Evolutionary conservation across 2,329 filamentous ascomycete species (phyloP).

Genomic region (Harringtonia aguacate): DNA sequence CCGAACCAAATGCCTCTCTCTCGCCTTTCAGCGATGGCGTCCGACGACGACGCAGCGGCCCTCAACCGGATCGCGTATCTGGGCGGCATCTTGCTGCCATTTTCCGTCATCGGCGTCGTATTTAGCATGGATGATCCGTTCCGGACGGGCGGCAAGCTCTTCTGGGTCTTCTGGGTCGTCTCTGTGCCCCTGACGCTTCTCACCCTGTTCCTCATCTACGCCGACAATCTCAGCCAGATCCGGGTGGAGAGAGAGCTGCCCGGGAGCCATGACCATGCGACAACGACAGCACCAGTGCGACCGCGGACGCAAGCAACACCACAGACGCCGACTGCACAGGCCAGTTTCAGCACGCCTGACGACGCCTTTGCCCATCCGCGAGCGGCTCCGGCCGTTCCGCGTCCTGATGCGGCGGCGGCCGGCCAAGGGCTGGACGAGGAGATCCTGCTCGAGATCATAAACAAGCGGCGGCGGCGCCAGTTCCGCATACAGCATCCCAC

Average conservation of each 20-base stretch:
- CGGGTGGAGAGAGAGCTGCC: constrained; percentile 33
- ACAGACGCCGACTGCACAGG: background rate
- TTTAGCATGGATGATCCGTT: constrained; percentile 35
- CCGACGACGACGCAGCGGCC: constrained; percentile 15
- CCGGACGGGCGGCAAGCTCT: constrained; percentile 26
- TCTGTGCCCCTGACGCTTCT: constrained; percentile 26
- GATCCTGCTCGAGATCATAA: constrained; percentile 1
- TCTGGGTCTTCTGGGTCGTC: constrained; percentile 39
- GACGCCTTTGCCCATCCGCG: too few relatives aligned
- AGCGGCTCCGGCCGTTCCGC: too few relatives aligned
- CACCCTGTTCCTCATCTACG: constrained; percentile 33
- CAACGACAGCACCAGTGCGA: constrained; percentile 10
- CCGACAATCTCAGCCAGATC: constrained; percentile 32
- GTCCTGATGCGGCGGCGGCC: too few relatives aligned
- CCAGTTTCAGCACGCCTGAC: too few relatives aligned
- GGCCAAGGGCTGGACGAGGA: too few relatives aligned
- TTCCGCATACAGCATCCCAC: background rate
- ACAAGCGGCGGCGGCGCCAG: background rate
- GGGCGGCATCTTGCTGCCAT: constrained; percentile 35
- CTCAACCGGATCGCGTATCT: constrained; percentile 39
- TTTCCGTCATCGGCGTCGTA: constrained; percentile 35
- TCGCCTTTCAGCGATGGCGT: too few relatives aligned
- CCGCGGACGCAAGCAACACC: background rate
- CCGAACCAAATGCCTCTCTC: too few relatives aligned
- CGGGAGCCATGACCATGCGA: constrained; percentile 6